Evolutionary conservation across 257 asterid genomes (phyloP).

Genomic region (Solanum chilense): DNA sequence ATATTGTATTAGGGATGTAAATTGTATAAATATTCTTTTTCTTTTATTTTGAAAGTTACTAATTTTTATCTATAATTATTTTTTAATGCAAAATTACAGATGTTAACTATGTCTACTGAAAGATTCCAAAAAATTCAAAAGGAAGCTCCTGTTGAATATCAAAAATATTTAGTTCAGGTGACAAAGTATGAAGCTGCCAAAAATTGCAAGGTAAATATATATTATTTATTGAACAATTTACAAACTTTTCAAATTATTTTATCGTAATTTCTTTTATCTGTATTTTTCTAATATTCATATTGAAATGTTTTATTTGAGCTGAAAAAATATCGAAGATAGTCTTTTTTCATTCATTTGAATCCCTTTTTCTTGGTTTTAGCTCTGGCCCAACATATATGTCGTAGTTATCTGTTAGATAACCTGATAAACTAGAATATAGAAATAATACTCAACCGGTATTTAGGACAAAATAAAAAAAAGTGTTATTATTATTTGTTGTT

Average conservation of each 20-base stretch:
- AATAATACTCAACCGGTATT: not conserved
- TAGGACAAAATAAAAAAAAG: not conserved
- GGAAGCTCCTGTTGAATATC: conserved; percentile 60
- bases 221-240: not conserved
- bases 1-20: not conserved
- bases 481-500: not conserved
- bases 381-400: not conserved
- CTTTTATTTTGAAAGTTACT: not conserved
- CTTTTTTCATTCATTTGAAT: not conserved
- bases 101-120: conserved; percentile 67
- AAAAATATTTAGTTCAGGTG: conserved; percentile 63
- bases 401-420: not conserved
- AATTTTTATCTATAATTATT: not conserved
- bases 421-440: not conserved
- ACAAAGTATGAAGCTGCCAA: conserved; percentile 83
- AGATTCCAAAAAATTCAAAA: conserved; percentile 71
- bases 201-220: conserved; percentile 56
- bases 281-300: not conserved
- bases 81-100: conserved; percentile 26
- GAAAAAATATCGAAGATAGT: not conserved
- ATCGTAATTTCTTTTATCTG: not conserved
- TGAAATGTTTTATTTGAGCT: accelerated
- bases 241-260: not conserved
- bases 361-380: not conserved
- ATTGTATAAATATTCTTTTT: not conserved